phyloP scores from a whole-genome alignment of 257 asterid genomes.

The Nicotiana sylvestris region DNA sequence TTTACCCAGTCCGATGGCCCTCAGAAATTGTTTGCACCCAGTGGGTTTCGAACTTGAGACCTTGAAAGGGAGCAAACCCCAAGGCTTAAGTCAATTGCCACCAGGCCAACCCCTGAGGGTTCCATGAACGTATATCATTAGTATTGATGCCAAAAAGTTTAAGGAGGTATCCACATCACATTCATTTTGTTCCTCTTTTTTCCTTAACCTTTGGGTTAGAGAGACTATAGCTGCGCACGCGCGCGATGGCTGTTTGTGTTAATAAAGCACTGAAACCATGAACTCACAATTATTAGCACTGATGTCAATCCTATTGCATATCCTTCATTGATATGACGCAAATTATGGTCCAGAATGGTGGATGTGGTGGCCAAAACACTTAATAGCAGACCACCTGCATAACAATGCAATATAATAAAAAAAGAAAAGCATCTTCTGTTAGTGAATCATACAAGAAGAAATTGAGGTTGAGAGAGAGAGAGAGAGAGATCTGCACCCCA shows the following conservation, averaged over 20 bases:
- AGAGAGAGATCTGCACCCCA: slow-evolving; percentile 66
- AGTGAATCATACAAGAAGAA: neutral
- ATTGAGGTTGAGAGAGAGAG: neutral
- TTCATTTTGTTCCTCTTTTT: neutral
- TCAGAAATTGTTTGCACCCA: no score
- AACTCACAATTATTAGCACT: slow-evolving; percentile 84
- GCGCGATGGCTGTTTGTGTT: neutral
- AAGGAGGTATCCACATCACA: neutral
- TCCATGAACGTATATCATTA: slow-evolving; percentile 62
- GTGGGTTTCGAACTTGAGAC: no score
- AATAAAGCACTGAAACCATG: slow-evolving; percentile 4
- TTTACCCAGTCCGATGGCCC: no score
- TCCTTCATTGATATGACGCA: slow-evolving; percentile 77
- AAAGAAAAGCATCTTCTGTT: neutral
- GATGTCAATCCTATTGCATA: slow-evolving; percentile 94
- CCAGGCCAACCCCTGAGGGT: no score
- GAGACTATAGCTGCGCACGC: neutral
- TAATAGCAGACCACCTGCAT: slow-evolving; percentile 85
- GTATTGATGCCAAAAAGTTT: slow-evolving; percentile 57
- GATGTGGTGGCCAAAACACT: slow-evolving; percentile 88
- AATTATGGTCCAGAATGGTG: slow-evolving; percentile 71
- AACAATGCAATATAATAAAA: slow-evolving; percentile 8
- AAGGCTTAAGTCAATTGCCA: no score
- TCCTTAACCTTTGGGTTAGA: neutral
- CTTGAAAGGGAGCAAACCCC: no score